Conservation (phyloP, 2,329 filamentous ascomycete genomes). For the Didymellaceae sp. region DNA sequence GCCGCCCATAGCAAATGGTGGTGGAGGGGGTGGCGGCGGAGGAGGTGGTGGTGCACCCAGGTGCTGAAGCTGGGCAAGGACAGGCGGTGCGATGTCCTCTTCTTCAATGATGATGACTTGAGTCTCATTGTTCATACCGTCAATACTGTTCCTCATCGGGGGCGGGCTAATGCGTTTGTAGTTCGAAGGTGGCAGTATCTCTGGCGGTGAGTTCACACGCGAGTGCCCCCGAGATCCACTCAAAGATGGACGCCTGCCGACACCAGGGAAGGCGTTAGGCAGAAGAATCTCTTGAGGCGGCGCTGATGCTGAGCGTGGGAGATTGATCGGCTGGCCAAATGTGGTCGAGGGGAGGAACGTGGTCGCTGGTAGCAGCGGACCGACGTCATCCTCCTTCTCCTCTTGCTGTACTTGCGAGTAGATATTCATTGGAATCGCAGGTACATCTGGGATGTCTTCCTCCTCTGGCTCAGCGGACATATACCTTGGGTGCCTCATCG, state of each 20-base stretch:
- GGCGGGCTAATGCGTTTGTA: conserved; percentile 49
- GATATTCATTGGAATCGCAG: conserved; percentile 60
- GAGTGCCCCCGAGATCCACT: conserved; percentile 46
- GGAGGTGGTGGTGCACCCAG: conserved; percentile 61
- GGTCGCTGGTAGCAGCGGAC: conserved; percentile 55
- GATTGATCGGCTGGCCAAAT: conserved; percentile 51
- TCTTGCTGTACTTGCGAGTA: conserved; percentile 31
- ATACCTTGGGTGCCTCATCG: conserved; percentile 82
- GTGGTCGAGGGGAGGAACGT: conserved; percentile 57
- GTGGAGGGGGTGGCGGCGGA: conserved; percentile 50
- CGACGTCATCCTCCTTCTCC: conserved; percentile 52
- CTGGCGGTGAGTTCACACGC: conserved; percentile 54
- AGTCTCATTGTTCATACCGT: conserved; percentile 55
- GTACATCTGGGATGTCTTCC: conserved; percentile 60
- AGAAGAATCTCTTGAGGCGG: conserved; percentile 53
- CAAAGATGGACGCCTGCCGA: conserved; percentile 47
- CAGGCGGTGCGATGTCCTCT: conserved; percentile 53
- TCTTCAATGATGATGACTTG: conserved; percentile 54
- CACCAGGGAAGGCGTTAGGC: conserved; percentile 28
- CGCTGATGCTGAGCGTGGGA: conserved; percentile 55
- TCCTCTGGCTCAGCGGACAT: conserved; percentile 62
- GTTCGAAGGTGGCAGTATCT: conserved; percentile 39
- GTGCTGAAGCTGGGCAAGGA: conserved; percentile 68
- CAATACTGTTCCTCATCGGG: conserved; percentile 59
- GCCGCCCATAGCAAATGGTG: conserved; percentile 28